Evolutionary conservation across 306 rosid species (phyloP).

Genomic region (Vachellia collinsii): DNA sequence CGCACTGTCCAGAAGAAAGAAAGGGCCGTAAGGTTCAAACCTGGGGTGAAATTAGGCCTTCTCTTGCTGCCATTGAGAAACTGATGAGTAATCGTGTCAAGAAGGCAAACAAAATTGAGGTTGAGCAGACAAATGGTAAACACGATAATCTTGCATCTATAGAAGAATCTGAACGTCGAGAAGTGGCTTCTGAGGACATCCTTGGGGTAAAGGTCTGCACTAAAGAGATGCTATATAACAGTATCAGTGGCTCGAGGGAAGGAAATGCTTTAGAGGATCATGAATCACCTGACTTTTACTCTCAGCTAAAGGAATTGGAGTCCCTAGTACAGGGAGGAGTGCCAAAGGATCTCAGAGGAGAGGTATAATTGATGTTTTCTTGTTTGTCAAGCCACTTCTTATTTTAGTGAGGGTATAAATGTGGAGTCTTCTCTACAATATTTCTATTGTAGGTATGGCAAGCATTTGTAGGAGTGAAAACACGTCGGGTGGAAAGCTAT

Average conservation of each 20-base stretch:
- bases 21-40: conserved; percentile 48
- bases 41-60: conserved; percentile 71
- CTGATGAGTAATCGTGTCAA: conserved; percentile 65
- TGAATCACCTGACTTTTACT: conserved; percentile 43
- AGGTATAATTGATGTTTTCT: conserved; percentile 59
- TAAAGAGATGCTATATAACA: conserved; percentile 38
- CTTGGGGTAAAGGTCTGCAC: conserved; percentile 40
- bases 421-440: conserved; percentile 45
- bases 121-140: conserved; percentile 39
- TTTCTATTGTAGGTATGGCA: conserved; percentile 92
- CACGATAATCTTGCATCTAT: conserved; percentile 45
- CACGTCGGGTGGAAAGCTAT: conserved; percentile 73
- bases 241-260: conserved; percentile 28
- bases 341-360: conserved; percentile 94
- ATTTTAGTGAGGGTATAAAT: conserved; percentile 32
- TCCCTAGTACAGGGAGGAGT: conserved; percentile 88
- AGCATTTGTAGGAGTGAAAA: conserved; percentile 92
- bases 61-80: conserved; percentile 63
- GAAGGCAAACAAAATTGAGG: conserved; percentile 48
- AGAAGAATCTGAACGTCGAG: conserved; percentile 52
- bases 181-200: conserved; percentile 38
- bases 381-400: conserved; percentile 34
- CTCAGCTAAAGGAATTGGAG: conserved; percentile 79
- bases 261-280: conserved; percentile 46
- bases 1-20: conserved; percentile 53